phyloP scores from a whole-genome alignment of 2,329 filamentous ascomycete species.

The Biscogniauxia sp. region DNA sequence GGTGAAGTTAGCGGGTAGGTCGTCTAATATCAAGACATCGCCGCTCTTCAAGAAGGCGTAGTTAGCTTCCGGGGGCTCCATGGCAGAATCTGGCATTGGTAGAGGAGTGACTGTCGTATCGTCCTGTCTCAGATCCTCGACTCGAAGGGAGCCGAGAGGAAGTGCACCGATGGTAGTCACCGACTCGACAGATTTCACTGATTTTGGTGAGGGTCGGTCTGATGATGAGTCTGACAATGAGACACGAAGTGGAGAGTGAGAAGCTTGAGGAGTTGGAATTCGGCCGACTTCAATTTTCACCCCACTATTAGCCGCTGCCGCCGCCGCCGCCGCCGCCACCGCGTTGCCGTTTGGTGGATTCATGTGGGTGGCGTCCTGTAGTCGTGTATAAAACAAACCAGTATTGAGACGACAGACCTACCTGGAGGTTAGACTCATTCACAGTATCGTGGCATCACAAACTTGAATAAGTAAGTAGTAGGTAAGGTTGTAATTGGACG shows the following conservation, averaged over 20 bases:
- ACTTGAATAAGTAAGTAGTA: too few relatives aligned
- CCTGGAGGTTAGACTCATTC: too few relatives aligned
- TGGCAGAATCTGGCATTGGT: conserved; percentile 14
- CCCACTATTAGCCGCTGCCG: conserved; percentile 29
- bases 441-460: too few relatives aligned
- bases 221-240: conserved; percentile 10
- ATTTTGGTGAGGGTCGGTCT: conserved; percentile 22
- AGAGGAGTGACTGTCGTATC: conserved; percentile 14
- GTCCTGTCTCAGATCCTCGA: conserved; percentile 15
- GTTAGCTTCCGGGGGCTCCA: conserved; percentile 22
- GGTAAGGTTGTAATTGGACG: too few relatives aligned
- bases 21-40: conserved; percentile 53
- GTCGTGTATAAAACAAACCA: too few relatives aligned
- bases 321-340: conserved; percentile 3
- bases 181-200: conserved; percentile 32
- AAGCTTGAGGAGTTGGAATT: conserved; percentile 1
- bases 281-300: conserved; percentile 16
- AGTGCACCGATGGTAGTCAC: conserved; percentile 33
- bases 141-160: conserved; percentile 20
- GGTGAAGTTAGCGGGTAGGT: conserved; percentile 49
- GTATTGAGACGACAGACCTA: too few relatives aligned
- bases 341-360: conserved; percentile 9
- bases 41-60: conserved; percentile 35
- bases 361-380: background rate
- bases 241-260: background rate